These are phyloP conservation scores for Fusarium acutatum DNA, from an alignment of 2,329 filamentous ascomycete species.

Conservation along the genomic window DNA sequence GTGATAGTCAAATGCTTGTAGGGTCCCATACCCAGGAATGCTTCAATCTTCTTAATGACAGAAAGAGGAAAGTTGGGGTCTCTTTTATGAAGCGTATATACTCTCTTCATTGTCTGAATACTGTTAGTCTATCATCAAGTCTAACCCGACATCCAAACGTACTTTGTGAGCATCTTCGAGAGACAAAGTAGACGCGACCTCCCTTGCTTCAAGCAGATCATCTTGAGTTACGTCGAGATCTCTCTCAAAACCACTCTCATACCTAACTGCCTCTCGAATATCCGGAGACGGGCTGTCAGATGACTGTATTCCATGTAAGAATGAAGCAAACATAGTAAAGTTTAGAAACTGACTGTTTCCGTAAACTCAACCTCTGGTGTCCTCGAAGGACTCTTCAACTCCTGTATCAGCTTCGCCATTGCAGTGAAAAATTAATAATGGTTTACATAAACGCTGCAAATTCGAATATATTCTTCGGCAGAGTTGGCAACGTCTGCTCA, in stretches of 20 bases:
- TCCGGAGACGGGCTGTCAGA: background rate
- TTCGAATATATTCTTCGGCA: background rate
- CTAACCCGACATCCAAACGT: background rate
- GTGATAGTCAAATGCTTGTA: background rate
- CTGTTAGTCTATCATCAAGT: background rate
- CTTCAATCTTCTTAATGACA: conserved; percentile 47
- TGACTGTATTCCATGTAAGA: background rate
- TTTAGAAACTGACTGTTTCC: conserved; percentile 5
- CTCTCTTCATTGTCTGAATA: conserved; percentile 45
- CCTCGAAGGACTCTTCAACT: background rate
- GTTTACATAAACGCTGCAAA: background rate
- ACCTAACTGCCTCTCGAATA: background rate
- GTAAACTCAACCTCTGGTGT: background rate
- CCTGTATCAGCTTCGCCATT: conserved; percentile 7
- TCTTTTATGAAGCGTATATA: conserved; percentile 46
- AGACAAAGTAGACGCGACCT: conserved; percentile 46
- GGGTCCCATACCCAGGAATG: conserved; percentile 46
- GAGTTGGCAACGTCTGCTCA: background rate
- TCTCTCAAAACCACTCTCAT: conserved; percentile 4
- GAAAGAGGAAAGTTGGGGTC: conserved; percentile 51
- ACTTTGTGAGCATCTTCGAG: conserved; percentile 47
- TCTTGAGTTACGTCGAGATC: conserved; percentile 52
- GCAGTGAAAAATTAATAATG: background rate
- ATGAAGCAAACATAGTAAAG: background rate
- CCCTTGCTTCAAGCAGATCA: conserved; percentile 55